phyloP scores from a whole-genome alignment of 1,284 basidiomycete species.

The Vanrija humicola region DNA sequence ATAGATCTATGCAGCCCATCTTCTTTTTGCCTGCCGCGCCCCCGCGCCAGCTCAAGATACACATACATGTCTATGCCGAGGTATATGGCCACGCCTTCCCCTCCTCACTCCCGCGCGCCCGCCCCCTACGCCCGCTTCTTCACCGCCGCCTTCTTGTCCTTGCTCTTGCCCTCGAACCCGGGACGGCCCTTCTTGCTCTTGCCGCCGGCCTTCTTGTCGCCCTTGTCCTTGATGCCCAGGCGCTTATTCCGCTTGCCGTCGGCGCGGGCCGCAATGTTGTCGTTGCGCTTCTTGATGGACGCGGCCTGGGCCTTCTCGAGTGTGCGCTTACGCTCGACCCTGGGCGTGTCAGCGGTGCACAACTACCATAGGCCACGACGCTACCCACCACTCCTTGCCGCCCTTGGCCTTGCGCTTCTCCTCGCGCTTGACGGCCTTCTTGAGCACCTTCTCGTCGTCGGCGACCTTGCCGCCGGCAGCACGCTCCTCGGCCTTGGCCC shows the following conservation, averaged over 20 bases:
- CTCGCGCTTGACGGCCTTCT: slow-evolving; percentile 83
- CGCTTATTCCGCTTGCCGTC: slow-evolving; percentile 73
- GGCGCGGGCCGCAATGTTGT: slow-evolving; percentile 77
- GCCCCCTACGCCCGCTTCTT: slow-evolving; percentile 5
- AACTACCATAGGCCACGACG: too few relatives aligned
- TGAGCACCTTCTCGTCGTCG: slow-evolving; percentile 73
- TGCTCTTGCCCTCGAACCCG: slow-evolving; percentile 36
- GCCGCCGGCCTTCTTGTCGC: slow-evolving; percentile 1
- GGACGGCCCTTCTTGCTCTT: slow-evolving; percentile 23
- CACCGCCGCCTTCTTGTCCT: slow-evolving; percentile 6
- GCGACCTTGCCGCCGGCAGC: slow-evolving; percentile 80
- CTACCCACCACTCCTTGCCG: slow-evolving; percentile 80
- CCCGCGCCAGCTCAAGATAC: too few relatives aligned
- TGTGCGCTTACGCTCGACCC: slow-evolving; percentile 79
- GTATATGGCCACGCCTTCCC: too few relatives aligned
- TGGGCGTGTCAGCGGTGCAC: too few relatives aligned
- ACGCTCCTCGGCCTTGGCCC: slow-evolving; percentile 79
- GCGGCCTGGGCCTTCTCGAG: slow-evolving; percentile 68
- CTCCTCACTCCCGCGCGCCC: too few relatives aligned
- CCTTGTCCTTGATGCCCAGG: slow-evolving; percentile 58
- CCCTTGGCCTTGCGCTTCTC: slow-evolving; percentile 82
- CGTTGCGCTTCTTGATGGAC: slow-evolving; percentile 77
- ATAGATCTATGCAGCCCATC: too few relatives aligned
- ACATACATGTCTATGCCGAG: too few relatives aligned
- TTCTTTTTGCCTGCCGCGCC: too few relatives aligned